Evolutionary conservation across 768 basidiomycete genomes (phyloP).

Genomic region (Naganishia antarctica): DNA sequence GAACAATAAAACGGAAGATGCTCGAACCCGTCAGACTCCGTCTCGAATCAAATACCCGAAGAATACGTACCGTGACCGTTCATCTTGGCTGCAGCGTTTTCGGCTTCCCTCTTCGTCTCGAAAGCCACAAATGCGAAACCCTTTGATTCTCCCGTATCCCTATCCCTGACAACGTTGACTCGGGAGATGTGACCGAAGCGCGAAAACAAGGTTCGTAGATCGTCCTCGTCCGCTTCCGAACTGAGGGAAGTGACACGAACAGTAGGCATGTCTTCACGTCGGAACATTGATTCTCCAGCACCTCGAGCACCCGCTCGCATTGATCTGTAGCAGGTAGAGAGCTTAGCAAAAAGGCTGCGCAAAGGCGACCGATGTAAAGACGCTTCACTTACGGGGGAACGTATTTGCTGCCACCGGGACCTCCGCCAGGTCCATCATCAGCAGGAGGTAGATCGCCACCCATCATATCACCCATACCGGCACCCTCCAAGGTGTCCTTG

Average conservation of each 20-base stretch:
- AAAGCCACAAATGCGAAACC: slow-evolving; percentile 98
- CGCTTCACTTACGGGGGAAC: slow-evolving; percentile 62
- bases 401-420: slow-evolving; percentile 68
- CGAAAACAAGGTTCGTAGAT: slow-evolving; percentile 80
- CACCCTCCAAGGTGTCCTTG: slow-evolving; percentile 81
- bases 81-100: slow-evolving; percentile 84
- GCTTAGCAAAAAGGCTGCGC: slow-evolving; percentile 13
- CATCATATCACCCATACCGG: slow-evolving; percentile 53
- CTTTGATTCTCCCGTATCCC: slow-evolving; percentile 59
- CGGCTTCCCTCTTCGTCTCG: slow-evolving; percentile 71
- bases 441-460: slow-evolving; percentile 52
- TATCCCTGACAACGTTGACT: slow-evolving; percentile 88
- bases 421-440: slow-evolving; percentile 36
- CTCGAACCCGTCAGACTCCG: not conserved
- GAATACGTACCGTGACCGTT: slow-evolving; percentile 68
- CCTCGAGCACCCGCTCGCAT: slow-evolving; percentile 65
- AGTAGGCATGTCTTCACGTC: slow-evolving; percentile 84
- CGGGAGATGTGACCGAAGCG: slow-evolving; percentile 77
- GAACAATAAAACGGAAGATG: not conserved
- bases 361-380: too few relatives aligned
- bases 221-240: slow-evolving; percentile 89
- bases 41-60: too few relatives aligned
- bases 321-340: slow-evolving; percentile 49
- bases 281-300: slow-evolving; percentile 72
- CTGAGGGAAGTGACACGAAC: slow-evolving; percentile 95